Base-by-base conservation (phyloP, 306 rosid species). In the Vigna radiata region DNA sequence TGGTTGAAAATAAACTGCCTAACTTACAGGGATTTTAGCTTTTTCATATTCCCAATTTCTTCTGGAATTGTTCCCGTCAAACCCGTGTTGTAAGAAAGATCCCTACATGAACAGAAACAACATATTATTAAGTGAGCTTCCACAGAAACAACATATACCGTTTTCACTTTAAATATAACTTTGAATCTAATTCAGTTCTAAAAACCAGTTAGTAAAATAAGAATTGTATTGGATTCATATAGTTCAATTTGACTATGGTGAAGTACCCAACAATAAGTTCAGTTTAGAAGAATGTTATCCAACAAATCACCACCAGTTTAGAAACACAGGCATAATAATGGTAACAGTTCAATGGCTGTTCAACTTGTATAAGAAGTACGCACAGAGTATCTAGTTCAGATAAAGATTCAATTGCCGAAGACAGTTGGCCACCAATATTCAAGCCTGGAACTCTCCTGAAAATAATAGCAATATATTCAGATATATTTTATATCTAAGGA, bases 1-100 rank as follows among this genome's bases (percentile, higher is more conserved):
- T 49, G 43, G 62, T 13, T 17, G 33, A 33, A 63, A 64, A 77
- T 49, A 63, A 69, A 33, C 14, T 79, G 39, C 23, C 37, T 64
- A 79, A 49, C 89, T 87, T 84, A 91, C 96, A 91, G 76, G 71
- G 84, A 79, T 9, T 83, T 6, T n/a, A 91, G 88, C 27, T 87
- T 87, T 43, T 47, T 83, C 89, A 91, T 61, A 77, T 78, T 81
- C 68, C 92, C 94, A 37, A 91, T 91, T 81, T 86, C 80, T 7
- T 5, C 4, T 63, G 93, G 96, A 70, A 91, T 81, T 74, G 73
- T 48, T 85, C 94, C 91, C 9, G 86, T 68, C 67, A 91, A 79
- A 37, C 82, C 85, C 4, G 54, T 29, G 80, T 86, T 91, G 89
- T 73, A 84, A 65, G 96, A 91, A 61, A 91, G 88, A 83, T 91